A percentile compares a stretch with the other conserved stretches of the same genome.
phyloP scores from a whole-genome alignment of 2,329 filamentous ascomycete species.

The Catunica adiposa region DNA sequence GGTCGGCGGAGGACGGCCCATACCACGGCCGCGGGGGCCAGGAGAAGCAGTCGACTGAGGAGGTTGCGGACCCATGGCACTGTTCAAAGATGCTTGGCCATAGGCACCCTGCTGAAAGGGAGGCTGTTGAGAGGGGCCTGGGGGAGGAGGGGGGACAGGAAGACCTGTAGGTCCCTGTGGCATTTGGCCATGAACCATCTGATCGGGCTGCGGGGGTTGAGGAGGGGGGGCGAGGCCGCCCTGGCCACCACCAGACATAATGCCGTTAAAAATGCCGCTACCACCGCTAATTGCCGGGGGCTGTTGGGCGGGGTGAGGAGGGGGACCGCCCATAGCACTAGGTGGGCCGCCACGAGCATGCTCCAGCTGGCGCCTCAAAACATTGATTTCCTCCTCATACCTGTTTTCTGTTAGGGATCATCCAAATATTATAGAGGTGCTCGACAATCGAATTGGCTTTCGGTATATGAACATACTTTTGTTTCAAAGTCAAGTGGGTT shows the following conservation, averaged over 20 bases:
- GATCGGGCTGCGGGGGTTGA: slow-evolving; percentile 55
- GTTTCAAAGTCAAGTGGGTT: slow-evolving; percentile 71
- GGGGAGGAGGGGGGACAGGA: slow-evolving; percentile 40
- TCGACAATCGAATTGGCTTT: not conserved
- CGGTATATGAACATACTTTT: slow-evolving; percentile 47
- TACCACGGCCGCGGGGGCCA: slow-evolving; percentile 51
- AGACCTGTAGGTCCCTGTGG: slow-evolving; percentile 26
- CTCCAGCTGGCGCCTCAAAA: slow-evolving; percentile 75
- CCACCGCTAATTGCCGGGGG: slow-evolving; percentile 82
- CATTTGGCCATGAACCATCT: slow-evolving; percentile 36
- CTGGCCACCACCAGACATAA: slow-evolving; percentile 81
- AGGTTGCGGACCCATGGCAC: slow-evolving; percentile 66
- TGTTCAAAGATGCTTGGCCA: slow-evolving; percentile 39
- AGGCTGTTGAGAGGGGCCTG: slow-evolving; percentile 49
- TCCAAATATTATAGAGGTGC: not conserved
- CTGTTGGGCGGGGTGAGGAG: slow-evolving; percentile 64
- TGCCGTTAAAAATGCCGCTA: slow-evolving; percentile 83
- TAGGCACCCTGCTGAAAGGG: slow-evolving; percentile 64
- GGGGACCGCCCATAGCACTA: slow-evolving; percentile 46
- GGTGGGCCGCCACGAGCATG: slow-evolving; percentile 47
- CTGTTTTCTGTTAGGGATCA: slow-evolving; percentile 29
- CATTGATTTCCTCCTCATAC: slow-evolving; percentile 81
- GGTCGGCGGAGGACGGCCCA: slow-evolving; percentile 45
- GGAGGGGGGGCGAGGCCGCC: slow-evolving; percentile 69
- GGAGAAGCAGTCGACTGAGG: slow-evolving; percentile 76